phyloP scores from a whole-genome alignment of 768 basidiomycete species.

The Rhizopogon vulgaris region DNA sequence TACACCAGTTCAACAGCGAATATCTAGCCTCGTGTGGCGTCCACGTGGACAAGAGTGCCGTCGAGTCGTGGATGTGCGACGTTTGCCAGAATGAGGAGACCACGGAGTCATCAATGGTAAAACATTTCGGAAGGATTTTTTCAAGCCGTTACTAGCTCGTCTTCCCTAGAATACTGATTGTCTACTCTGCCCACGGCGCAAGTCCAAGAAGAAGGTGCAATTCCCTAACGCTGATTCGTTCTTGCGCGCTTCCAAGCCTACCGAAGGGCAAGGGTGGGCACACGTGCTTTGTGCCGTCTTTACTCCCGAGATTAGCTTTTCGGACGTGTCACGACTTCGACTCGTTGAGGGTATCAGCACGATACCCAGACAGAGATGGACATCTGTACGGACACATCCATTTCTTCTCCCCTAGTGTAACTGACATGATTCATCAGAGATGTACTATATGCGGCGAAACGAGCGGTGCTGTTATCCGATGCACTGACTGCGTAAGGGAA shows the following conservation, averaged over 20 bases:
- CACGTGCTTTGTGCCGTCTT: slow-evolving; percentile 89
- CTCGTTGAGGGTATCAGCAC: slow-evolving; percentile 83
- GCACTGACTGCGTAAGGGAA: slow-evolving; percentile 73
- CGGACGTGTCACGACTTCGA: slow-evolving; percentile 65
- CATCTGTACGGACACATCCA: slow-evolving; percentile 44
- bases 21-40: slow-evolving; percentile 61
- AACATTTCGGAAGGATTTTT: background rate
- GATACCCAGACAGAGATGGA: slow-evolving; percentile 67
- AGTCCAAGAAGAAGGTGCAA: slow-evolving; percentile 31
- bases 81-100: slow-evolving; percentile 80
- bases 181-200: slow-evolving; percentile 67
- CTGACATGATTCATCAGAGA: slow-evolving; percentile 35
- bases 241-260: slow-evolving; percentile 78
- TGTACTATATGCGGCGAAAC: slow-evolving; percentile 69
- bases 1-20: slow-evolving; percentile 7
- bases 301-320: slow-evolving; percentile 77
- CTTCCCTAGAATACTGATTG: slow-evolving; percentile 68
- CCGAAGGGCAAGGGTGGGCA: slow-evolving; percentile 90
- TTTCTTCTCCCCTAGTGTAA: slow-evolving; percentile 1
- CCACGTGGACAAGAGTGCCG: slow-evolving; percentile 50
- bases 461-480: slow-evolving; percentile 78
- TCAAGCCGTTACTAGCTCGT: background rate
- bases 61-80: slow-evolving; percentile 82
- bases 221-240: slow-evolving; percentile 54
- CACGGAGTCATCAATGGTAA: slow-evolving; percentile 75